These are phyloP conservation scores for Sophora flavescens DNA, from an alignment of 306 rosid species.

Conservation along the genomic window DNA sequence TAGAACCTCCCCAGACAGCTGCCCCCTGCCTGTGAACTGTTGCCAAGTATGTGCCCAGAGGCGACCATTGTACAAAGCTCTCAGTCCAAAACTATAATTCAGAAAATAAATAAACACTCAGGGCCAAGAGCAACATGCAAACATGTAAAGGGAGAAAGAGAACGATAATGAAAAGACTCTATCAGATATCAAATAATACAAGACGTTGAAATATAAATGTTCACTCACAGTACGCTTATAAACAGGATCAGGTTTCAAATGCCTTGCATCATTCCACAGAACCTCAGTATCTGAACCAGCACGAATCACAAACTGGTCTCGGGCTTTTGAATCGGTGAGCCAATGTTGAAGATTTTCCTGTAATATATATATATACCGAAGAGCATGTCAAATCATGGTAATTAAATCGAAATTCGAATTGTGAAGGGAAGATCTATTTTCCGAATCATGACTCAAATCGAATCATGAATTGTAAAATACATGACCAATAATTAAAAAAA, in stretches of 20 bases:
- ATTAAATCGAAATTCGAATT: too few relatives aligned
- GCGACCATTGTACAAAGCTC: conserved; percentile 94
- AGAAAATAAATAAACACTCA: conserved; percentile 29
- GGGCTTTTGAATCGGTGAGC: conserved; percentile 92
- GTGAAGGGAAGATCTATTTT: too few relatives aligned
- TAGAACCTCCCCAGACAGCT: conserved; percentile 95
- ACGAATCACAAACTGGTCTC: conserved; percentile 93
- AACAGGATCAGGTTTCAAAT: conserved; percentile 81
- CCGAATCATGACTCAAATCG: too few relatives aligned
- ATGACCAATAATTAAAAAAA: too few relatives aligned
- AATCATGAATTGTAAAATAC: too few relatives aligned
- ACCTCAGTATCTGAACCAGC: conserved; percentile 92
- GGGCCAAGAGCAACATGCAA: conserved; percentile 22
- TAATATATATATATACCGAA: not conserved
- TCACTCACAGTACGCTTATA: conserved; percentile 81
- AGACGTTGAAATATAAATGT: conserved; percentile 3
- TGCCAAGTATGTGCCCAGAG: conserved; percentile 87
- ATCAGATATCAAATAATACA: conserved; percentile 6
- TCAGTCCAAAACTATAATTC: conserved; percentile 85
- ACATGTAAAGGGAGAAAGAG: not conserved
- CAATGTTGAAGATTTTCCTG: conserved; percentile 95
- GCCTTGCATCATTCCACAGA: conserved; percentile 90
- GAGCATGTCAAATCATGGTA: not conserved
- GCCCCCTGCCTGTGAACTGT: conserved; percentile 93
- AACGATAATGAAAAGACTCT: not conserved